These are phyloP conservation scores for Populus hybrid DNA, from an alignment of 441 rosid species.

Conservation along the genomic window DNA sequence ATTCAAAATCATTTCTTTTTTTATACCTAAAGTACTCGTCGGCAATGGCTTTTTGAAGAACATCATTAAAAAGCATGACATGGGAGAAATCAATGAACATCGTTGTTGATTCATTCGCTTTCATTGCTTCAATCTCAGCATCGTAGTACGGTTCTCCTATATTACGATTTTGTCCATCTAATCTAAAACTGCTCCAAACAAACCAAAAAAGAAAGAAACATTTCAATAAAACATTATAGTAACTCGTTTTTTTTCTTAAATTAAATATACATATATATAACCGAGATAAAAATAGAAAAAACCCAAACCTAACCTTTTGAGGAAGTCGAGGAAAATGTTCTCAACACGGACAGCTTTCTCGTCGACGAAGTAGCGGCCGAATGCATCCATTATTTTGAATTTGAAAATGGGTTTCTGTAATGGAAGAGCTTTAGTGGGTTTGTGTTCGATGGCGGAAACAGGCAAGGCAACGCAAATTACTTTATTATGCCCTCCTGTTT, in stretches of 20 bases:
- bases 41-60: constrained; percentile 81
- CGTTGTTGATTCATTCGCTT: constrained; percentile 68
- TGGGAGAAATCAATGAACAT: constrained; percentile 90
- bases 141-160: constrained; percentile 57
- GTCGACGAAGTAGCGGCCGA: constrained; percentile 67
- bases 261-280: not conserved
- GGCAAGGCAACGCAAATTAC: not conserved
- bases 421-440: not conserved
- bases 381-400: constrained; percentile 55
- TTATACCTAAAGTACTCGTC: constrained; percentile 74
- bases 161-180: constrained; percentile 42
- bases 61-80: constrained; percentile 74
- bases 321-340: constrained; percentile 81
- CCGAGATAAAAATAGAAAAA: too few species aligned
- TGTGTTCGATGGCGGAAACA: not conserved
- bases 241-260: not conserved
- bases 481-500: not conserved
- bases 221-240: not conserved
- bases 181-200: constrained; percentile 44
- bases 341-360: constrained; percentile 86
- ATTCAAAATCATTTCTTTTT: not conserved
- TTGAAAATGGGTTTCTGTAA: not conserved
- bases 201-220: not conserved
- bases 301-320: constrained; percentile 44
- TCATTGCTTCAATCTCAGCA: constrained; percentile 73